These are phyloP conservation scores for Saccharomycopsis javanensis DNA, from an alignment of 805 yeast species.

Conservation along the genomic window DNA sequence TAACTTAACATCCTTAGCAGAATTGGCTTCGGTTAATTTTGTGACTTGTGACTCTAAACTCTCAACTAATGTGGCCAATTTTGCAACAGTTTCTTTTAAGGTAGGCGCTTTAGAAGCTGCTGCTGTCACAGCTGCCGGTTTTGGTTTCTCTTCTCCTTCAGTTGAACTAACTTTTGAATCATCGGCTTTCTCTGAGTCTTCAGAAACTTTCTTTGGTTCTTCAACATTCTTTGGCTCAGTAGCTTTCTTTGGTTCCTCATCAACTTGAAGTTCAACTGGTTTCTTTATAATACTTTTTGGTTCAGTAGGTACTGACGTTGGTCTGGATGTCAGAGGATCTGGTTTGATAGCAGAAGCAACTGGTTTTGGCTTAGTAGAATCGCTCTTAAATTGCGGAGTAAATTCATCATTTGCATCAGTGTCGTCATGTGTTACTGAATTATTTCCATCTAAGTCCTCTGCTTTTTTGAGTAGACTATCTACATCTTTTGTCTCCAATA, in stretches of 20 bases:
- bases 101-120: constrained; percentile 39
- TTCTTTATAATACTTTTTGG: neutral
- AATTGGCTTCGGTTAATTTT: constrained; percentile 40
- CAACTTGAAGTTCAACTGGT: neutral
- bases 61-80: constrained; percentile 46
- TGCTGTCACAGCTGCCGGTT: constrained; percentile 19
- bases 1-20: constrained; percentile 59
- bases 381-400: constrained; percentile 11
- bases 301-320: constrained; percentile 3
- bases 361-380: constrained; percentile 2
- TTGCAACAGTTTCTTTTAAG: constrained; percentile 62
- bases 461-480: constrained; percentile 39
- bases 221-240: constrained; percentile 19
- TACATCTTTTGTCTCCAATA: constrained; percentile 40
- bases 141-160: constrained; percentile 10
- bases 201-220: constrained; percentile 17
- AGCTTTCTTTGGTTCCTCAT: constrained; percentile 13
- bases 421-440: constrained; percentile 28
- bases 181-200: constrained; percentile 18
- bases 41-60: constrained; percentile 48
- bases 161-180: constrained; percentile 18
- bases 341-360: constrained; percentile 12
- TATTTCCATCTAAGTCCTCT: constrained; percentile 32
- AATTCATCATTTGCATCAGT: constrained; percentile 29
- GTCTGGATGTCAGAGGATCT: constrained; percentile 4